Conservation (phyloP, 2,329 filamentous ascomycete species). For the Chaetomiaceae sp. region DNA sequence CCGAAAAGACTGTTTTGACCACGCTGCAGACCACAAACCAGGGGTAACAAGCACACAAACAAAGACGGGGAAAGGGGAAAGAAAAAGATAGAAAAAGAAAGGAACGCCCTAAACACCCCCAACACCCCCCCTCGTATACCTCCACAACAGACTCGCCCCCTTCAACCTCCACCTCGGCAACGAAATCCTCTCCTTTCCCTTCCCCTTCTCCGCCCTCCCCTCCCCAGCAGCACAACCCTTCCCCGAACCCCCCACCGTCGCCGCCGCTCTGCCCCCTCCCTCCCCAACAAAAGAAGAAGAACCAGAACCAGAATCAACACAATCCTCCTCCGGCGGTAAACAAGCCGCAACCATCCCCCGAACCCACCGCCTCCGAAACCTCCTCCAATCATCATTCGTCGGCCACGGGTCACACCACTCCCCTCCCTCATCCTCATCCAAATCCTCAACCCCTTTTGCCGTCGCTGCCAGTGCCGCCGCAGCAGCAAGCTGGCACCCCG, state of each 20-base stretch:
- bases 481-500: too few species aligned
- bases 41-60: too few species aligned
- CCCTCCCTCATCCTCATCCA: constrained; percentile 22
- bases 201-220: background rate
- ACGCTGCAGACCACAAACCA: background rate
- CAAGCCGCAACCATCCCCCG: constrained; percentile 28
- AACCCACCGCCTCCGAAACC: constrained; percentile 34
- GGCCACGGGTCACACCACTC: constrained; percentile 36
- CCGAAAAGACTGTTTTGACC: constrained; percentile 9
- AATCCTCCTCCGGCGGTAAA: background rate
- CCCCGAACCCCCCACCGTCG: background rate
- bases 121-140: constrained; percentile 26
- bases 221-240: background rate
- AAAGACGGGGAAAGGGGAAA: background rate
- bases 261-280: background rate
- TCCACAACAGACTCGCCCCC: constrained; percentile 31
- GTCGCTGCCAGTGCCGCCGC: too few species aligned
- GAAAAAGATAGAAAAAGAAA: background rate
- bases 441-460: too few species aligned
- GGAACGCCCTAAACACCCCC: background rate
- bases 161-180: constrained; percentile 23
- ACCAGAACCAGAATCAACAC: too few species aligned
- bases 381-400: constrained; percentile 38
- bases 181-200: constrained; percentile 9
- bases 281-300: too few species aligned